Percentiles rank a stretch among this genome's conserved stretches.
phyloP scores from a whole-genome alignment of 345 rosid genomes.

The Lepidium didymum region DNA sequence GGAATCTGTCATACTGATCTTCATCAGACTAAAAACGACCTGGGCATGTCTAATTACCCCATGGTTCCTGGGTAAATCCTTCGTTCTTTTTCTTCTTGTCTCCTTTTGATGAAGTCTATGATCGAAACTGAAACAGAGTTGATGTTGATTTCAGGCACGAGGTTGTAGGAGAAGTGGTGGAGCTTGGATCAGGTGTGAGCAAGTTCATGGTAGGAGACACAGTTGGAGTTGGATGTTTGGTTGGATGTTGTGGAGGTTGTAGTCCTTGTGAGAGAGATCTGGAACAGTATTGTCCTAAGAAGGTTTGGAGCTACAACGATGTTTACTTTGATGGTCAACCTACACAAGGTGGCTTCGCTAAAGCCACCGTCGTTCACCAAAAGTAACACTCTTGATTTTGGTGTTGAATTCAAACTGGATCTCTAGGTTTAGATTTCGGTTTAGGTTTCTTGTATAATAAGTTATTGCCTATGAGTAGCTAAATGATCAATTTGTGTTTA shows the following conservation, averaged over 20 bases:
- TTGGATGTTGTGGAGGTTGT: constrained; percentile 51
- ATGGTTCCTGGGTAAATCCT: constrained; percentile 65
- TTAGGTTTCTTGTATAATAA: background rate
- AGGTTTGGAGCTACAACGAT: constrained; percentile 51
- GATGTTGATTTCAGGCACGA: constrained; percentile 44
- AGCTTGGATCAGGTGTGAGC: constrained; percentile 54
- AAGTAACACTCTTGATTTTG: constrained; percentile 32
- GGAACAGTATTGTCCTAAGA: constrained; percentile 56
- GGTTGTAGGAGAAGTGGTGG: constrained; percentile 69
- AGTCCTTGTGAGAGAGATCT: constrained; percentile 43
- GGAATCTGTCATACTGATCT: constrained; percentile 78
- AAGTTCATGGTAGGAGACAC: constrained; percentile 42
- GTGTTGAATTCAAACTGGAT: background rate
- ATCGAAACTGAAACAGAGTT: background rate
- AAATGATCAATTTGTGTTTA: constrained; percentile 11
- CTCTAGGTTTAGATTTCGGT: background rate
- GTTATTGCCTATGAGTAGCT: background rate
- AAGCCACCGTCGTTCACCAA: constrained; percentile 47
- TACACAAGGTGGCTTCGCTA: constrained; percentile 52
- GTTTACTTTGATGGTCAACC: constrained; percentile 44
- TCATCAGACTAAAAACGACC: constrained; percentile 59
- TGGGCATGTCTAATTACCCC: constrained; percentile 59
- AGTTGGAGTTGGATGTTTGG: constrained; percentile 57
- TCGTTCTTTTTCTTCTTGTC: background rate
- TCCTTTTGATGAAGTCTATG: background rate